Conservation (phyloP, 2,329 filamentous ascomycete species). For the Truncatella angustata region DNA sequence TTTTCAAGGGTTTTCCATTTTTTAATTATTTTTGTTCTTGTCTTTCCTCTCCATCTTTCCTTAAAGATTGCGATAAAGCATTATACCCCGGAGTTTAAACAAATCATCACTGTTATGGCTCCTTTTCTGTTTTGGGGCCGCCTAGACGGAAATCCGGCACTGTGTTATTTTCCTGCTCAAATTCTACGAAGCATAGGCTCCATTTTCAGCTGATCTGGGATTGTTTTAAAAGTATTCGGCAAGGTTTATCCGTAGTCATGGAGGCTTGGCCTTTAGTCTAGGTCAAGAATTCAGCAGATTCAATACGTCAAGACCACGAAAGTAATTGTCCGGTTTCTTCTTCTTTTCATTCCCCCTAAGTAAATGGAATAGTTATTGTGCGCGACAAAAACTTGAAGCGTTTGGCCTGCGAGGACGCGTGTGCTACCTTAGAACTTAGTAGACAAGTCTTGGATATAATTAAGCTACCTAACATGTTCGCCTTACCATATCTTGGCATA, state of each 20-base stretch:
- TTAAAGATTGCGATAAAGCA: slow-evolving; percentile 1
- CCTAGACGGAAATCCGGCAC: neutral
- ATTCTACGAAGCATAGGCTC: neutral
- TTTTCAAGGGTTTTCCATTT: too few relatives aligned
- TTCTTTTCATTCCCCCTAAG: too few relatives aligned
- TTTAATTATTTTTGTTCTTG: neutral
- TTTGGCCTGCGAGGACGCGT: neutral
- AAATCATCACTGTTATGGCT: neutral
- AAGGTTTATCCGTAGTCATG: neutral
- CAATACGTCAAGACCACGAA: too few relatives aligned
- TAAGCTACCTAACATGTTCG: neutral
- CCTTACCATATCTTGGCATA: slow-evolving; percentile 2
- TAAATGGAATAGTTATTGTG: too few relatives aligned
- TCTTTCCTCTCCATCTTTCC: neutral
- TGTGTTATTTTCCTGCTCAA: neutral
- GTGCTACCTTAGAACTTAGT: too few relatives aligned
- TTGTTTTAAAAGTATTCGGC: neutral
- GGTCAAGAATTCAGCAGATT: too few relatives aligned
- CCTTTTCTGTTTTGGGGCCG: neutral
- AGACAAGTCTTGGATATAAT: neutral
- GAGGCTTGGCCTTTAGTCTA: neutral
- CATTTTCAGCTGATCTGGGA: neutral
- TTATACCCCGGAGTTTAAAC: slow-evolving; percentile 5
- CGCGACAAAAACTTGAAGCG: too few relatives aligned
- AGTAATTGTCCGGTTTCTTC: too few relatives aligned